Conservation (phyloP, 257 asterid genomes). For the Solanum tacnaense region DNA sequence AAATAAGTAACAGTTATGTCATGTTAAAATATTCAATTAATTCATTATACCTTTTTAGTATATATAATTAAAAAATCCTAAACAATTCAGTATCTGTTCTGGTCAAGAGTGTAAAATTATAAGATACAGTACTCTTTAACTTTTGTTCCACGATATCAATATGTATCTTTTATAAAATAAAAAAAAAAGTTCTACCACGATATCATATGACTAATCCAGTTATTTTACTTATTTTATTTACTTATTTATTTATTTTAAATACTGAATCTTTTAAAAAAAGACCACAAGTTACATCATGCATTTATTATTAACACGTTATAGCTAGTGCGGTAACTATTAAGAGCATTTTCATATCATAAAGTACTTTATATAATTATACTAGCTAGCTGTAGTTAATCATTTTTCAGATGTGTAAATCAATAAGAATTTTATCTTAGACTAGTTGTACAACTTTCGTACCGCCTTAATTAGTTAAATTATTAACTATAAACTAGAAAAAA, state of each 20-base stretch:
- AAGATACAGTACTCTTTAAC: not conserved
- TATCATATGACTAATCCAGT: not conserved
- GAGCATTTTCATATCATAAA: not conserved
- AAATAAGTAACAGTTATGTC: not conserved
- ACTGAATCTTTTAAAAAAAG: not conserved
- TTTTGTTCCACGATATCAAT: not conserved
- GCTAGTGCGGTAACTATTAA: not conserved
- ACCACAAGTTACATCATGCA: not conserved
- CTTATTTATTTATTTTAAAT: not conserved
- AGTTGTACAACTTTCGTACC: not conserved
- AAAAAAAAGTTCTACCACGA: not conserved
- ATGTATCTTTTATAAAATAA: not conserved
- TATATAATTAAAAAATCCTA: not conserved
- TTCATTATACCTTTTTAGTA: not conserved
- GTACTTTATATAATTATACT: not conserved
- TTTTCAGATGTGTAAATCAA: not conserved
- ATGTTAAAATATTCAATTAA: not conserved
- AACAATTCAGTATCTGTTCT: not conserved
- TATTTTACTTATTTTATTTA: not conserved
- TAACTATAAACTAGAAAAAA: too few relatives aligned
- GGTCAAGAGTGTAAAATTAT: not conserved
- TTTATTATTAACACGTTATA: not conserved
- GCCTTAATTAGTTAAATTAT: not conserved
- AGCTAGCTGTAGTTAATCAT: not conserved
- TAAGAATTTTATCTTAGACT: not conserved